Evolutionary conservation across 2,329 filamentous ascomycete species (phyloP).

Genomic region (Aspergillus proliferans): DNA sequence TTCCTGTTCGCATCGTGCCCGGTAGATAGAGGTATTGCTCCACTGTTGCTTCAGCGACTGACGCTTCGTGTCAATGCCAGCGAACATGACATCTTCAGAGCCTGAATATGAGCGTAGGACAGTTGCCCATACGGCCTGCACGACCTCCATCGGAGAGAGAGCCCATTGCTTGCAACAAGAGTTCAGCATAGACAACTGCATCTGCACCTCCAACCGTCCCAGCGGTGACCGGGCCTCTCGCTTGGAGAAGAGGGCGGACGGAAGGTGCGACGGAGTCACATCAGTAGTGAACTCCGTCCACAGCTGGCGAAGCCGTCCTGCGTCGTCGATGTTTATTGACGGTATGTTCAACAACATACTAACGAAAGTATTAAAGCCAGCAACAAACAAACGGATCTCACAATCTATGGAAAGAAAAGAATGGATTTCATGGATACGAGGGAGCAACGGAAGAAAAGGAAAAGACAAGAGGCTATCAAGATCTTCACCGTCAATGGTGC

Average conservation of each 20-base stretch:
- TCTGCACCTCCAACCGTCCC: constrained; percentile 5
- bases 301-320: too few relatives aligned
- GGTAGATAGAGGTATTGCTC: constrained; percentile 7
- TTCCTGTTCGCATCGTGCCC: constrained; percentile 4
- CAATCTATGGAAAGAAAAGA: too few relatives aligned
- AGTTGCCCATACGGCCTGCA: constrained; percentile 10
- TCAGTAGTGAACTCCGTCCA: constrained; percentile 4
- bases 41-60: constrained; percentile 7
- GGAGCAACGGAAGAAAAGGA: too few relatives aligned
- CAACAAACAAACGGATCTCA: too few relatives aligned
- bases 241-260: constrained; percentile 7
- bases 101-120: constrained; percentile 9
- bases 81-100: constrained; percentile 9
- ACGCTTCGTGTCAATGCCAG: constrained; percentile 6
- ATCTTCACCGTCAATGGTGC: too few relatives aligned
- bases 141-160: constrained; percentile 7
- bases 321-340: too few relatives aligned
- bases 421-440: too few relatives aligned
- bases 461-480: too few relatives aligned
- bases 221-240: neutral
- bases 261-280: constrained; percentile 9
- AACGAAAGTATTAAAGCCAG: too few relatives aligned
- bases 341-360: too few relatives aligned
- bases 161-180: constrained; percentile 9
- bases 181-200: constrained; percentile 6